phyloP scores from a whole-genome alignment of 2,329 filamentous ascomycete species.

The Chrysoporthe austroafricana region DNA sequence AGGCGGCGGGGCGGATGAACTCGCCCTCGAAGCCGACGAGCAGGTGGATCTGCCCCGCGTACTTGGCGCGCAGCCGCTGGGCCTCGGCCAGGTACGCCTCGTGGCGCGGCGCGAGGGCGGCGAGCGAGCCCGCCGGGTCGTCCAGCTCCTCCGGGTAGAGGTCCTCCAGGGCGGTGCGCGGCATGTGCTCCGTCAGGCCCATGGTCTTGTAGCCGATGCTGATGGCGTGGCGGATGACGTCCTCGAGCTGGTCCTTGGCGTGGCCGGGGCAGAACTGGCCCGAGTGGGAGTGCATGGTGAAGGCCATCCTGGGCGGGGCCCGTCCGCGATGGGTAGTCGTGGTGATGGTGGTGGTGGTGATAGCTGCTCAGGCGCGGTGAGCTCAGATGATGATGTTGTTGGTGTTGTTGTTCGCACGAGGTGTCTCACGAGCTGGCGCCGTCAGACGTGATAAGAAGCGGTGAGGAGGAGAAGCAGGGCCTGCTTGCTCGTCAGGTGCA shows the following conservation, averaged over 20 bases:
- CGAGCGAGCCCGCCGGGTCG: slow-evolving; percentile 52
- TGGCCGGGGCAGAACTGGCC: slow-evolving; percentile 95
- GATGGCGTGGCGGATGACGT: slow-evolving; percentile 80
- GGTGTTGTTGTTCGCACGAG: no score
- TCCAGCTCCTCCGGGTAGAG: slow-evolving; percentile 87
- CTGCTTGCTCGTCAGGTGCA: background rate
- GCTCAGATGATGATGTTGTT: no score
- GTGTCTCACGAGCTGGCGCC: no score
- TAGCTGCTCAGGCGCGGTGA: background rate
- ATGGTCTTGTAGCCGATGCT: slow-evolving; percentile 78
- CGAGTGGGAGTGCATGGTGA: slow-evolving; percentile 97
- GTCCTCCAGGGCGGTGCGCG: slow-evolving; percentile 72
- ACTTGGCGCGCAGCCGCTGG: slow-evolving; percentile 69
- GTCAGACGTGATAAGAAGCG: no score
- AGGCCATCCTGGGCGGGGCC: slow-evolving; percentile 68
- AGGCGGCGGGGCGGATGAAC: slow-evolving; percentile 74
- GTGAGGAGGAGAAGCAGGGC: background rate
- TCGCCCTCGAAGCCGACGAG: slow-evolving; percentile 92
- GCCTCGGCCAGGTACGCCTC: slow-evolving; percentile 78
- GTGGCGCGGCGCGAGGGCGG: slow-evolving; percentile 59
- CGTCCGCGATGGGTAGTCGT: background rate
- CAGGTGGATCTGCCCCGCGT: slow-evolving; percentile 72
- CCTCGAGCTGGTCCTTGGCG: slow-evolving; percentile 82
- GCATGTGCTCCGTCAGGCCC: slow-evolving; percentile 94
- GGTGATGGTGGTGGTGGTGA: background rate